Evolutionary conservation across 2,329 filamentous ascomycete species (phyloP).

Genomic region (Cladosporium sp.): DNA sequence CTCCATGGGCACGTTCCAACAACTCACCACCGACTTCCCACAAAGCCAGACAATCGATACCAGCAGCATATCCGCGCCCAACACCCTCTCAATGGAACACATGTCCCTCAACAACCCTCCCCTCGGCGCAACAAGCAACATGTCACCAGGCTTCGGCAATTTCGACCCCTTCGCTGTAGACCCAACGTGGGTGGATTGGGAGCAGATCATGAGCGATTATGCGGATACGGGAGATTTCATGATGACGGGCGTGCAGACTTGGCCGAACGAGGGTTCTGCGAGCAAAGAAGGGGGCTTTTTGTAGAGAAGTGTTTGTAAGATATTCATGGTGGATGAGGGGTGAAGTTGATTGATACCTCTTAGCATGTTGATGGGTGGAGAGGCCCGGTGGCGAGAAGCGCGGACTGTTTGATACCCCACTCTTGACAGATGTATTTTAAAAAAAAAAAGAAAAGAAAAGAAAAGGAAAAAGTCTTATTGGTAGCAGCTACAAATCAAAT

Average conservation of each 20-base stretch:
- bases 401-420: too few relatives aligned
- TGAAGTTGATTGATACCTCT: too few relatives aligned
- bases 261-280: background rate
- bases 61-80: background rate
- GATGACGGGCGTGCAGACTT: conserved; percentile 1
- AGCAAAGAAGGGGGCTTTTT: too few relatives aligned
- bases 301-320: too few relatives aligned
- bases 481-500: too few relatives aligned
- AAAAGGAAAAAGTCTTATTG: too few relatives aligned
- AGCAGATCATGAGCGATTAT: conserved; percentile 22
- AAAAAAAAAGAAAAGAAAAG: too few relatives aligned
- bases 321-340: too few relatives aligned
- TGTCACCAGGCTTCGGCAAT: background rate
- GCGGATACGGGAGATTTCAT: background rate
- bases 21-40: background rate
- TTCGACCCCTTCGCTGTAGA: conserved; percentile 1
- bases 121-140: background rate
- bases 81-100: conserved; percentile 1
- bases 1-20: background rate
- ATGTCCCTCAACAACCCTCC: conserved; percentile 3
- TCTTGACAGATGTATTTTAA: too few relatives aligned
- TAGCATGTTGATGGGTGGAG: too few relatives aligned
- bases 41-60: background rate
- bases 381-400: too few relatives aligned
- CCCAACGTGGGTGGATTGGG: conserved; percentile 21